Evolutionary conservation across 2,329 filamentous ascomycete genomes (phyloP), one percentile per base, ranked within the genome.

Genomic region (Diaporthe sp.): DNA sequence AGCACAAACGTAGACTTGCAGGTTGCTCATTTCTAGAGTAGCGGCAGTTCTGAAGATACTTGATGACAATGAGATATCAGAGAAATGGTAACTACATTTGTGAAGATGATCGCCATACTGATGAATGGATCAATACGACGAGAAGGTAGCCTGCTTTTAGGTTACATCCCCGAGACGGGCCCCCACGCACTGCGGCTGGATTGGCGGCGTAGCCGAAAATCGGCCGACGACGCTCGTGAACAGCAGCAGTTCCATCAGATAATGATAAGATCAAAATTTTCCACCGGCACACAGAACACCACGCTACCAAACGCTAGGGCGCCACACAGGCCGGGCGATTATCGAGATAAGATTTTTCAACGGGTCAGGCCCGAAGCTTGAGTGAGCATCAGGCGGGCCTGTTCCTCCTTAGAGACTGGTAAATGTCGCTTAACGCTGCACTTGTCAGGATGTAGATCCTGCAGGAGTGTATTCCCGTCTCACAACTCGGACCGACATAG

Each of bases 271-370:
- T 60, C 33, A 60, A 60, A 60, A 40, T 38, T 38, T 25, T 38
- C 12, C 55, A 38, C 33, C 9, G 33, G 33, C 25, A 42, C 28
- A 19, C 38, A 22, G 25, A 28, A 7, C 40, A 64, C 60, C 40
- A 64, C 60, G 60, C 60, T 64, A 64, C 60, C 25, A 35, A 47
- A 22, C 25, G 60, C 60, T 22, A 64, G 30, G 60, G 40, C 17
- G 25, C 60, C 40, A 64, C 33, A 25, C 25, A 64, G 60, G 22
- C 40, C 40, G 60, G 40, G 40, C 40, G 60, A 64, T 64, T 64
- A 64, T 64, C 60, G 40, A 64, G 60, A 64, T 64, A 45, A 64
- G 60, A 64, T 64, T 64, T 64, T 64, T 47, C 25, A 64, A 30
- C 40, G 60, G 60, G 60, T 33, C 60, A 45, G 60, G 60, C 17